Evolutionary conservation across 2,329 filamentous ascomycete genomes (phyloP), one percentile per base, ranked within the genome.

Genomic region (Neofusicoccum ribis): DNA sequence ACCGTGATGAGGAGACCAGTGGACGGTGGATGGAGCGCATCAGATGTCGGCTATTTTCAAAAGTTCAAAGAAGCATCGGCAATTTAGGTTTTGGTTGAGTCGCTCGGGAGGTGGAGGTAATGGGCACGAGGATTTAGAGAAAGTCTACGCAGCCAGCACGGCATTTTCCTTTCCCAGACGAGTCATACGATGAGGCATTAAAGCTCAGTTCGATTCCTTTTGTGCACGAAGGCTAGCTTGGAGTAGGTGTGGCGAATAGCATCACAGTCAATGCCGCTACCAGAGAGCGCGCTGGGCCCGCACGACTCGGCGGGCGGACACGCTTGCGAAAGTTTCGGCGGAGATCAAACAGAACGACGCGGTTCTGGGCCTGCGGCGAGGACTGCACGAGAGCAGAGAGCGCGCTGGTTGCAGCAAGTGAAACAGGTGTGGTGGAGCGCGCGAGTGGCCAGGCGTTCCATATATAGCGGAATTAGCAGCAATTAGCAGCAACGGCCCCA

Each of bases 351-450:
- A 59, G 5, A 46, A 11, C 27, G 27, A 31, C 27, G 27, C 27
- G 6, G 54, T 20, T 47, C 41, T 46, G n/a, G 56, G 8, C 41
- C 56, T 20, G 41, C 15, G 3, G 41, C 7, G 31, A 34, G 23
- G 39, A 8, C n/a, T 4, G 27, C n/a, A 39, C 17, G n/a, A 37
- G 23, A 44, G 20, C n/a, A 7, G 6, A 1, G n/a, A 14, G 56
- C 23, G 54, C 54, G 49, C 27, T 39, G 54, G 41, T 58, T 58
- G 54, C 54, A 44, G 54, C 54, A 27, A 43, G 54, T 58, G 54
- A 58, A 58, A 58, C 54, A 23, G 51, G 51, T 20, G 17, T 31
- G 9, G 52, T 43, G 37, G 52, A 43, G 39, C 37, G 12, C n/a
- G 52, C 34, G 15, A 27, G 41, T 3, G 56, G 56, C 27, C n/a